Evolutionary conservation across 108 stramenopile genomes (phyloP).

Genomic region (Conticribra guillardii): DNA sequence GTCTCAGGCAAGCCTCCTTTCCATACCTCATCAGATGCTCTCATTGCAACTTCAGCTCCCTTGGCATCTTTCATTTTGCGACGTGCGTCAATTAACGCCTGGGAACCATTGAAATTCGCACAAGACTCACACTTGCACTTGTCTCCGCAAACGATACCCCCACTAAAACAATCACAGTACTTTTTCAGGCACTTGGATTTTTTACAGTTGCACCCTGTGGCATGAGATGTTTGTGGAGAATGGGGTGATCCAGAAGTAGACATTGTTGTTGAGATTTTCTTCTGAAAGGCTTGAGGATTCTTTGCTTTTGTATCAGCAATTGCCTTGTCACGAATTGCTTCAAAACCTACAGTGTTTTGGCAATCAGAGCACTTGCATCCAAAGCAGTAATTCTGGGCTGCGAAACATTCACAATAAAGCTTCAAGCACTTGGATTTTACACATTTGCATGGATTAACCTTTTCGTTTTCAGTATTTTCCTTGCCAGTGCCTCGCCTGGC

Average conservation of each 20-base stretch:
- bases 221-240: conserved; percentile 63
- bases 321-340: conserved; percentile 83
- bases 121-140: conserved; percentile 96
- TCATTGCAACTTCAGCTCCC: conserved; percentile 80
- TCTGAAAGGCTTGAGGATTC: conserved; percentile 85
- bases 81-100: conserved; percentile 78
- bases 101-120: conserved; percentile 83
- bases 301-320: conserved; percentile 87
- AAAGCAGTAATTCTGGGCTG: conserved; percentile 80
- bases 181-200: conserved; percentile 95
- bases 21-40: conserved; percentile 69
- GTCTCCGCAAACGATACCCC: conserved; percentile 86
- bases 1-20: conserved; percentile 48
- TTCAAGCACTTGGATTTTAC: conserved; percentile 96
- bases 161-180: conserved; percentile 99
- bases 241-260: neutral
- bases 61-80: conserved; percentile 81
- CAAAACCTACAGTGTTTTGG: conserved; percentile 72
- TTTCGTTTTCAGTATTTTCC: conserved; percentile 19
- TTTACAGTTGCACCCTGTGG: conserved; percentile 94
- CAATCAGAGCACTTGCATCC: conserved; percentile 94
- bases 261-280: conserved; percentile 34
- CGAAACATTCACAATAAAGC: conserved; percentile 95
- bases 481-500: conserved; percentile 28
- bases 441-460: conserved; percentile 72